Evolutionary conservation across 108 stramenopile genomes (phyloP).

Genomic region (Cyclotella sp.): DNA sequence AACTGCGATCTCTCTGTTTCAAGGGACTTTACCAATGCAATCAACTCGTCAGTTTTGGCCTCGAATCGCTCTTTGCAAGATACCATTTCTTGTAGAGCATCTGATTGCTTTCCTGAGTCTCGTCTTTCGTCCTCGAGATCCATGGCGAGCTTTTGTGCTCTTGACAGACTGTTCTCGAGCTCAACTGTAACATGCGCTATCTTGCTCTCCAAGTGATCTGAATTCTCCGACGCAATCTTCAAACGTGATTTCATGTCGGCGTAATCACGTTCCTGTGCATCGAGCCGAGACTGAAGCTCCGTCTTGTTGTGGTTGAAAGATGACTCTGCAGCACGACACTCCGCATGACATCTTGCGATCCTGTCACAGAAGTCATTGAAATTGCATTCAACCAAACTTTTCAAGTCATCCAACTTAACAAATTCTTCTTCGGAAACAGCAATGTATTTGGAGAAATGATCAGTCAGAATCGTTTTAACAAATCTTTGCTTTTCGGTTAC

Average conservation of each 20-base stretch:
- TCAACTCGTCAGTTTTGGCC: background rate
- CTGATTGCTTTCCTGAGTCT: too few relatives aligned
- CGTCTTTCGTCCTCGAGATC: too few relatives aligned
- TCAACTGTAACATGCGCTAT: too few relatives aligned
- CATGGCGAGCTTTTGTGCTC: too few relatives aligned
- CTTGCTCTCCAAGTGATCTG: too few relatives aligned
- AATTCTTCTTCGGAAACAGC: background rate
- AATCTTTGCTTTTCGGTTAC: background rate
- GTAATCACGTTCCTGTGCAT: background rate
- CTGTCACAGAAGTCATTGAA: background rate
- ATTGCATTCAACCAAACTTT: background rate
- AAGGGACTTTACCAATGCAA: background rate
- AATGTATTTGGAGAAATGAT: background rate
- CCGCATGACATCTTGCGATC: background rate
- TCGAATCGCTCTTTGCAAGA: background rate
- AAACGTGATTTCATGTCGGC: too few relatives aligned
- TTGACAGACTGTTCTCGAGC: too few relatives aligned
- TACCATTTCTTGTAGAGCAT: too few relatives aligned
- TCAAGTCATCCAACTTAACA: background rate
- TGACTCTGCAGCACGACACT: background rate
- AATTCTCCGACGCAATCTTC: too few relatives aligned
- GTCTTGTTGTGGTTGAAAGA: background rate
- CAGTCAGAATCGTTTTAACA: background rate
- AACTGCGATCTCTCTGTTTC: constrained; percentile 1
- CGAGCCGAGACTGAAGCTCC: background rate